Base-by-base conservation (phyloP, 2,329 filamentous ascomycete species). In the Alternaria atra region DNA sequence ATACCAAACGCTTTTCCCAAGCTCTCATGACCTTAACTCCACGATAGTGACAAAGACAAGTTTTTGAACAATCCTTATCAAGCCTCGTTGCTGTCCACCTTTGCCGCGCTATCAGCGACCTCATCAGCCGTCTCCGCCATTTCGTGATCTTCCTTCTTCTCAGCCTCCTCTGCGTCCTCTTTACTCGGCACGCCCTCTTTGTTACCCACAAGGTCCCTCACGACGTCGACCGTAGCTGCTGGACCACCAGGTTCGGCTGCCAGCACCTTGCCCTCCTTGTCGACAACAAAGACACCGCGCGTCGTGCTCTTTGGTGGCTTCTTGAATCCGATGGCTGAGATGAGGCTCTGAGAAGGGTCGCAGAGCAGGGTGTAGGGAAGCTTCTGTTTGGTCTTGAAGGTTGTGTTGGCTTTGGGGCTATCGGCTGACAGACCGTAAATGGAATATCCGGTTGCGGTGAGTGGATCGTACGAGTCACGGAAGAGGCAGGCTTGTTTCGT, bases 401-500 rank as follows among this genome's bases (percentile, higher is more conserved):
- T 92, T 25, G 92, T 94, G 83, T 99, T 99, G 73, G 93, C 89
- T 82, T 95, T 97, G 73, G 93, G 89, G 48, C 89, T 91, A 82
- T 98, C 95, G 70, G 87, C 87, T 64, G 92, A 96, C 52, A 99
- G 89, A 57, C 95, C 95, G 78, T 92, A 98, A 81, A 99, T 93
- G 75, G 89, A 86, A 61, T 97, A 87, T 8, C 94, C 94, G 56
- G 88, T 90, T 29, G 88, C 86, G 10, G 91, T 94, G 55, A 98
- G 86, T 52, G 89, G 83, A 47, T 85, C 82, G 81, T 97, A 92
- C 25, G 88, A 85, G 84, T 98, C 94, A 74, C 95, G 91, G 86
- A 99, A 98, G 69, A 94, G 84, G 81, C 94, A 97, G 64, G 86
- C 95, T 85, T 99, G 95, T 60, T 86, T 95, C 58, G 93, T 98